phyloP scores from a whole-genome alignment of 2,329 filamentous ascomycete species.

The Xylaria sp. region DNA sequence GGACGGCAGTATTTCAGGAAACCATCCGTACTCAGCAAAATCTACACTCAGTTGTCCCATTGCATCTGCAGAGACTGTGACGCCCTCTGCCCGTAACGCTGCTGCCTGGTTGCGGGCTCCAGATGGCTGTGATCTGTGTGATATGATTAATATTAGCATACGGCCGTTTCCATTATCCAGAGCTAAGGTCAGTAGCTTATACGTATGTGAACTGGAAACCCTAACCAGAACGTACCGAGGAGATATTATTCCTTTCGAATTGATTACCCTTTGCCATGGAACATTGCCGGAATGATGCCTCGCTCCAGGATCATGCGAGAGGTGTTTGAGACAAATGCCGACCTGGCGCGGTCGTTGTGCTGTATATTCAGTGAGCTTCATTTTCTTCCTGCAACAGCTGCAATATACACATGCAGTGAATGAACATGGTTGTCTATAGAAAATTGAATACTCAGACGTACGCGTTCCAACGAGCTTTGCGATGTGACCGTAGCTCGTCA shows the following conservation, averaged over 20 bases:
- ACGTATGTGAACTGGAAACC: neutral
- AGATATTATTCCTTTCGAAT: constrained; percentile 85
- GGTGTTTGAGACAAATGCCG: constrained; percentile 88
- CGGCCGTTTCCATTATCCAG: neutral
- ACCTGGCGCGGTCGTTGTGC: constrained; percentile 84
- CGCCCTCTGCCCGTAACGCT: constrained; percentile 63
- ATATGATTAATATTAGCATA: constrained; percentile 23
- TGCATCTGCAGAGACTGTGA: constrained; percentile 60
- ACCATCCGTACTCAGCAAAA: constrained; percentile 66
- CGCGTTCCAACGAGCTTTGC: constrained; percentile 77
- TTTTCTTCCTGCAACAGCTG: neutral
- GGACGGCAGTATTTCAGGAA: constrained; percentile 62
- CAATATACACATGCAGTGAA: neutral
- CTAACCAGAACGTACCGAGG: constrained; percentile 67
- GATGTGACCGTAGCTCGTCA: constrained; percentile 90
- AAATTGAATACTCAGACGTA: constrained; percentile 53
- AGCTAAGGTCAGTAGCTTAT: neutral
- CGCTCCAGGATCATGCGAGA: constrained; percentile 65
- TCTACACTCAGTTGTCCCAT: constrained; percentile 65
- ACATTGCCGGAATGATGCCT: constrained; percentile 81
- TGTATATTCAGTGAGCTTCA: constrained; percentile 48
- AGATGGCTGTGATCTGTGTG: constrained; percentile 62
- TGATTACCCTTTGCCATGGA: constrained; percentile 95
- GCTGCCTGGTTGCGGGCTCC: constrained; percentile 63
- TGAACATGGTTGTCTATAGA: neutral